Conservation (phyloP, 495 filamentous ascomycete genomes). For the Xylaria sp. region DNA sequence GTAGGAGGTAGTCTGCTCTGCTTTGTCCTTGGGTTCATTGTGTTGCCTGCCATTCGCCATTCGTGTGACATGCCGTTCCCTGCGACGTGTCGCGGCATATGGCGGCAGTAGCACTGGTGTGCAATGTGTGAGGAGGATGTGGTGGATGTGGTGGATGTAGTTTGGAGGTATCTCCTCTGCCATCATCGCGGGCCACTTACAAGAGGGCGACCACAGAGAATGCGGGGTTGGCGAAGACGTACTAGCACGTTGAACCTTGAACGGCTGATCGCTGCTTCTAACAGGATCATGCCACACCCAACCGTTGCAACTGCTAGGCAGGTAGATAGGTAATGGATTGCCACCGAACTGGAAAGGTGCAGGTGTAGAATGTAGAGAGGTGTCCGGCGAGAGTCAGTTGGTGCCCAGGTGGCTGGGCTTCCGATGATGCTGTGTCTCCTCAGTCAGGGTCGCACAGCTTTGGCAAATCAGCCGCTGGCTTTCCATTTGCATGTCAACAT, state of each 20-base stretch:
- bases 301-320: background rate
- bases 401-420: background rate
- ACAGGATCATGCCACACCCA: constrained; percentile 12
- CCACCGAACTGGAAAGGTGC: background rate
- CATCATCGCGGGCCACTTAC: constrained; percentile 22
- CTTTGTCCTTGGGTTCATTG: constrained; percentile 11
- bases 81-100: constrained; percentile 24
- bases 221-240: constrained; percentile 23
- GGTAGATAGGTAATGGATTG: background rate
- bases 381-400: background rate
- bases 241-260: constrained; percentile 15
- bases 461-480: background rate
- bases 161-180: constrained; percentile 23
- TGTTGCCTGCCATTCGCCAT: constrained; percentile 6
- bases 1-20: no score
- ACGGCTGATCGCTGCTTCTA: constrained; percentile 24
- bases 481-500: constrained; percentile 21
- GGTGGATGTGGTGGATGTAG: no score
- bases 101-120: no score
- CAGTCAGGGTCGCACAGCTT: background rate
- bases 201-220: constrained; percentile 25
- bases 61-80: constrained; percentile 8
- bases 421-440: background rate
- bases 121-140: constrained; percentile 13
- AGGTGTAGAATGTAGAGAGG: background rate